phyloP scores from a whole-genome alignment of 1,284 basidiomycete species.

The Tylopilus orsonianus region DNA sequence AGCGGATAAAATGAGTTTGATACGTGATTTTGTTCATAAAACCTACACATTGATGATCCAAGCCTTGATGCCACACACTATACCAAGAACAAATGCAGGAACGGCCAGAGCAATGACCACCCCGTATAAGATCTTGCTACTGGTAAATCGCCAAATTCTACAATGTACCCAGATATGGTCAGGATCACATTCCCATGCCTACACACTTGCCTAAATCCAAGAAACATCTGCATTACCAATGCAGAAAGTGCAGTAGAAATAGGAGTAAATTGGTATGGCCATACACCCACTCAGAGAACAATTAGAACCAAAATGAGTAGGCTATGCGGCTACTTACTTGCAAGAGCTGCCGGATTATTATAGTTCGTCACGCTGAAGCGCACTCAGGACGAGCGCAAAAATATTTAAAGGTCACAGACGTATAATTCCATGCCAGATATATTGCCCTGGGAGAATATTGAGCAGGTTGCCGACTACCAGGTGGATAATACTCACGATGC shows the following conservation, averaged over 20 bases:
- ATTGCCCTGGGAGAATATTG: not conserved
- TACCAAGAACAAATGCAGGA: not conserved
- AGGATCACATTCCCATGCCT: not conserved
- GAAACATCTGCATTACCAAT: not conserved
- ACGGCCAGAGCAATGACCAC: not conserved
- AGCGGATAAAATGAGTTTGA: not conserved
- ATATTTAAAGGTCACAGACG: not conserved
- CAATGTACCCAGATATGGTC: not conserved
- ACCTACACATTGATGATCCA: not conserved
- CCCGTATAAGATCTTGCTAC: not conserved
- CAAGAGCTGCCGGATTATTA: not conserved
- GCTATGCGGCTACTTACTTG: not conserved
- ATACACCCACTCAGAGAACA: not conserved
- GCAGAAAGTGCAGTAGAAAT: not conserved
- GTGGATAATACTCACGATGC: not conserved
- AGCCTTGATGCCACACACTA: not conserved
- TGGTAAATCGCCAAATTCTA: constrained; percentile 1
- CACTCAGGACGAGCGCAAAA: not conserved
- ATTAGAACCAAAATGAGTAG: not conserved
- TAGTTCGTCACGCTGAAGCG: not conserved
- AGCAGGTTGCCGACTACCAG: constrained; percentile 9
- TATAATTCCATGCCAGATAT: not conserved
- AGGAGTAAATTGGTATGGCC: constrained; percentile 2
- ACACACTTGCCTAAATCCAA: not conserved
- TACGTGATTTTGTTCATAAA: too few species aligned